These are phyloP conservation scores for Kwoniella pini DNA, from an alignment of 768 basidiomycete species.

Conservation along the genomic window DNA sequence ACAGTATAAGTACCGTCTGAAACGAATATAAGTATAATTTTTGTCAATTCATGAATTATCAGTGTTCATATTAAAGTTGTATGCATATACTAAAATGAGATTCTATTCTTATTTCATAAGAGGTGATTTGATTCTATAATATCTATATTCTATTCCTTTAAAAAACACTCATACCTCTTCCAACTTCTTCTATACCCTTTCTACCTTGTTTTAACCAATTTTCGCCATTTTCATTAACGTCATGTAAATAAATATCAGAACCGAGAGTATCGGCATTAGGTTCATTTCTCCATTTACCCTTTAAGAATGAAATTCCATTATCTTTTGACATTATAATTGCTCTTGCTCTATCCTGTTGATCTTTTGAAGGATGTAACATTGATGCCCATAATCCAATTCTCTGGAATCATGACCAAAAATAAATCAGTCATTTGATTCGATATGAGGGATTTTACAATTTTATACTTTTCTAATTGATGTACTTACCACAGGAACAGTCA, in stretches of 20 bases:
- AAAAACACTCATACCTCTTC: not conserved
- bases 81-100: too few relatives aligned
- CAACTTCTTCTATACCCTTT: not conserved
- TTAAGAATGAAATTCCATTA: not conserved
- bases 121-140: too few relatives aligned
- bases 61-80: too few relatives aligned
- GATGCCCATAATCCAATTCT: not conserved
- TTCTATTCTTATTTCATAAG: not conserved
- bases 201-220: constrained; percentile 1
- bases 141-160: constrained; percentile 1
- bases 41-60: too few relatives aligned
- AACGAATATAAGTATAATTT: too few relatives aligned
- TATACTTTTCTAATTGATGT: too few relatives aligned
- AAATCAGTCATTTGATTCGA: not conserved
- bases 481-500: constrained; percentile 11
- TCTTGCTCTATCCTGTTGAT: constrained; percentile 1
- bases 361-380: not conserved
- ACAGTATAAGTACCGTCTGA: too few relatives aligned
- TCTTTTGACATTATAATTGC: not conserved
- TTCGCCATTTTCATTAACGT: not conserved
- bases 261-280: not conserved
- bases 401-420: not conserved
- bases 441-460: not conserved
- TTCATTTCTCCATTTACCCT: constrained; percentile 1
- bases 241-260: not conserved